Evolutionary conservation across 306 rosid genomes (phyloP).

Genomic region (Ammopiptanthus mongolicus): DNA sequence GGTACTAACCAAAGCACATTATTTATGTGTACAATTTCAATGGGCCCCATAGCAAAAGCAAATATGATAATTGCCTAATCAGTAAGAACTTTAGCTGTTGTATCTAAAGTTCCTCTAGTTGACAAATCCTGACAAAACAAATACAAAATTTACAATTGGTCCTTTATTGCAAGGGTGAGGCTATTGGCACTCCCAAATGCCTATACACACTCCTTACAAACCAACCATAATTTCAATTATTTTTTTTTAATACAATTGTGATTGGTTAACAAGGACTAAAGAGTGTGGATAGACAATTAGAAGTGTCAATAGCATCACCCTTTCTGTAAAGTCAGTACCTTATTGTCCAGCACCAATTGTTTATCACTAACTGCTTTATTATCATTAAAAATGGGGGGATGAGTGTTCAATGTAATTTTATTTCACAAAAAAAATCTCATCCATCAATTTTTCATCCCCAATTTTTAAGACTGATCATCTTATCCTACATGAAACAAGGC

Average conservation of each 20-base stretch:
- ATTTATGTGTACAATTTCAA: not conserved
- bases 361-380: not conserved
- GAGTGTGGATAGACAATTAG: too few species aligned
- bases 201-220: not conserved
- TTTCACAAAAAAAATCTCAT: not conserved
- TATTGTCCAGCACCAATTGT: not conserved
- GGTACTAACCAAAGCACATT: not conserved
- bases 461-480: too few species aligned
- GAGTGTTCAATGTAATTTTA: not conserved
- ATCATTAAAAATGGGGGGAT: not conserved
- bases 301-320: not conserved
- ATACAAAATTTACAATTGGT: not conserved
- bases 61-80: not conserved
- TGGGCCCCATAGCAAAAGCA: not conserved
- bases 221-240: not conserved
- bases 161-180: not conserved
- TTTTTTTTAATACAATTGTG: not conserved
- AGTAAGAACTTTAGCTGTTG: not conserved
- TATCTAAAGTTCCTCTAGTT: not conserved
- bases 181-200: not conserved
- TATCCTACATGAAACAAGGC: not conserved
- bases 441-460: not conserved
- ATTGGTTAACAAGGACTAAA: too few species aligned
- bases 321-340: not conserved
- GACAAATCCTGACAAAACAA: not conserved